Evolutionary conservation across 1,284 basidiomycete species (phyloP).

Genomic region (Trichosporon asahii): DNA sequence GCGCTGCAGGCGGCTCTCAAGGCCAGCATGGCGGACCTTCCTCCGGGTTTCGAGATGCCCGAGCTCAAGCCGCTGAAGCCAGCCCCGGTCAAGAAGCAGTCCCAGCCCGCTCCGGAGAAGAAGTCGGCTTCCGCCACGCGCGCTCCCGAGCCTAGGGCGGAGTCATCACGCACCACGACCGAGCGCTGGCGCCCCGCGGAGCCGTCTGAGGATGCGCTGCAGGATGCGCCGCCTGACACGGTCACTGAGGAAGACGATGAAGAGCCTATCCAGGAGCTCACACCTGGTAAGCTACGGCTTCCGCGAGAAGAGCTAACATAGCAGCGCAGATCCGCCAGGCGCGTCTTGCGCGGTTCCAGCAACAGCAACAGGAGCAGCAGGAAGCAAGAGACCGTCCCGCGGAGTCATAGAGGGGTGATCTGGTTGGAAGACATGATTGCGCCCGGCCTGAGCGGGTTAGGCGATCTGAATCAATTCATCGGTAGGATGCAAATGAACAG

Average conservation of each 20-base stretch:
- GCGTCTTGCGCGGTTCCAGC: conserved; percentile 67
- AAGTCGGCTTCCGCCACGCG: not conserved
- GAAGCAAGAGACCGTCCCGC: not conserved
- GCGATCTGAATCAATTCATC: conserved; percentile 8
- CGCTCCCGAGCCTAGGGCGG: not conserved
- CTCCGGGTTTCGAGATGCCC: conserved; percentile 41
- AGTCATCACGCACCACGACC: not conserved
- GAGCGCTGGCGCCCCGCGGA: conserved; percentile 37
- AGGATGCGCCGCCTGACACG: not conserved
- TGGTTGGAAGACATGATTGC: not conserved
- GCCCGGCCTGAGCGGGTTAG: not conserved
- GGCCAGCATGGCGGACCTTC: conserved; percentile 70
- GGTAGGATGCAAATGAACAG: not conserved
- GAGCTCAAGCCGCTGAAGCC: conserved; percentile 19
- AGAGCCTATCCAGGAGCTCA: conserved; percentile 43
- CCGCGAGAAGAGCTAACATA: conserved; percentile 55
- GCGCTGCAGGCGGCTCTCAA: conserved; percentile 78
- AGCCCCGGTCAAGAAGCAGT: not conserved
- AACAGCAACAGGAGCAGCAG: conserved; percentile 13
- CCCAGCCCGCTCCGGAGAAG: not conserved
- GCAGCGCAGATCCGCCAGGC: conserved; percentile 71
- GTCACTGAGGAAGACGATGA: conserved; percentile 32
- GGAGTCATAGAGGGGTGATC: not conserved
- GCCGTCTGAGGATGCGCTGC: not conserved
- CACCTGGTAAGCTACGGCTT: conserved; percentile 37